Base-by-base conservation (phyloP, 2,329 filamentous ascomycete genomes). In the Nakataea oryzae region DNA sequence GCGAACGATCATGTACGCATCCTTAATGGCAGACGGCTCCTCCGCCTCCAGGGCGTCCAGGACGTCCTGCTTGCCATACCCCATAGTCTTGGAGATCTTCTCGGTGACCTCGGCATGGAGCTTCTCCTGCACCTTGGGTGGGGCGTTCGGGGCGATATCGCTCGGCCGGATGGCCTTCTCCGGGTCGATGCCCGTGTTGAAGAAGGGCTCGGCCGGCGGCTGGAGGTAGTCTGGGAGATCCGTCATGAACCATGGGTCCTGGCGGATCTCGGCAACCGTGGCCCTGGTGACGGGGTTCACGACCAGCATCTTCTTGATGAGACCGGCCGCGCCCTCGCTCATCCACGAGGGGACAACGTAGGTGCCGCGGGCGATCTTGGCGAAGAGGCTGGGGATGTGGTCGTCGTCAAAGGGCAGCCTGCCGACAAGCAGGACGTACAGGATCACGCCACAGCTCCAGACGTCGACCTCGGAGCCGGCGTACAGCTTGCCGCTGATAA, bases 81-180 rank as follows among this genome's bases (percentile, higher is more conserved):
- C 95, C 93, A 99, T 97, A 0, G 92, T 97, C 77, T 93, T 95
- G 70, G 93, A 95, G 61, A 99, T 88, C 79, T 97, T 97, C 64
- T 93, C 89, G 7, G 96, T 93, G 3, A 97, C 93, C 67, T 91
- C 88, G 64, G 95, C 87, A 72, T 97, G 93, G 30, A 99, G 83
- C 75, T 92, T 91, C 75, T 96, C 90, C 68, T 96, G 91, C 9
- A 96, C 84, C 62, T 88, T 88, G 27, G 85, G 81, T 13, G 91
- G 85, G 54, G 91, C 91, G 61, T 89, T 85, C 3, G 91, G 90
- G 0, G 90, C 91, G 67, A 97, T 86, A 62, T 89, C 88, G 65
- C 86, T 87, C 47, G 91, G 88, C 71, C 91, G 87, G 68, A 97
- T 96, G 17, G 93, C 88, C 75, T 91, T 96, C 72, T 91, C 93